Evolutionary conservation across 208 protist species (phyloP).

Genomic region (Wallacemonas sp.): DNA sequence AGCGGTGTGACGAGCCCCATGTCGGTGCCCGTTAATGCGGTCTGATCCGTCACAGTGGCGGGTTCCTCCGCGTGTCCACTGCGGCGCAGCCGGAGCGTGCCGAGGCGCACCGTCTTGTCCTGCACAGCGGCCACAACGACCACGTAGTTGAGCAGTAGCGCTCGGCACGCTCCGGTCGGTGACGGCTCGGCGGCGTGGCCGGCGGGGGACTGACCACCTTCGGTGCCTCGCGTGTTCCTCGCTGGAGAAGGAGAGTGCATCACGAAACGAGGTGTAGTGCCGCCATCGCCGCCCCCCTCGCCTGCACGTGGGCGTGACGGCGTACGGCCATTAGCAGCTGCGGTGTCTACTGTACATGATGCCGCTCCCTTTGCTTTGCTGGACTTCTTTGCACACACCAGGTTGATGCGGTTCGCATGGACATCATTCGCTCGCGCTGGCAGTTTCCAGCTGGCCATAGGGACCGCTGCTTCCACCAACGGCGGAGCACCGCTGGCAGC

Average conservation of each 20-base stretch:
- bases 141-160: conserved; percentile 48
- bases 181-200: not conserved
- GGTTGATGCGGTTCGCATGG: conserved; percentile 52
- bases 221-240: not conserved
- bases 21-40: conserved; percentile 32
- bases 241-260: not conserved
- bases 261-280: not conserved
- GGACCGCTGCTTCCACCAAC: conserved; percentile 17
- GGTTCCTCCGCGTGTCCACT: not conserved
- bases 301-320: not conserved
- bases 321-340: not conserved
- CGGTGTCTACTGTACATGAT: not conserved
- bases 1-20: conserved; percentile 58
- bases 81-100: conserved; percentile 40
- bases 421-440: conserved; percentile 77
- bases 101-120: conserved; percentile 75
- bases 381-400: conserved; percentile 38
- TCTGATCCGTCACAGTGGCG: conserved; percentile 14
- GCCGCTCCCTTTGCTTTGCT: not conserved
- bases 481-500: conserved; percentile 5
- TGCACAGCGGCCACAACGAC: conserved; percentile 58
- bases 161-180: conserved; percentile 9
- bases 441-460: conserved; percentile 56
- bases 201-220: not conserved
- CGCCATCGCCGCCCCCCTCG: not conserved